Evolutionary conservation across 2,329 filamentous ascomycete species (phyloP).

Genomic region (Aspergillus costaricaensis): DNA sequence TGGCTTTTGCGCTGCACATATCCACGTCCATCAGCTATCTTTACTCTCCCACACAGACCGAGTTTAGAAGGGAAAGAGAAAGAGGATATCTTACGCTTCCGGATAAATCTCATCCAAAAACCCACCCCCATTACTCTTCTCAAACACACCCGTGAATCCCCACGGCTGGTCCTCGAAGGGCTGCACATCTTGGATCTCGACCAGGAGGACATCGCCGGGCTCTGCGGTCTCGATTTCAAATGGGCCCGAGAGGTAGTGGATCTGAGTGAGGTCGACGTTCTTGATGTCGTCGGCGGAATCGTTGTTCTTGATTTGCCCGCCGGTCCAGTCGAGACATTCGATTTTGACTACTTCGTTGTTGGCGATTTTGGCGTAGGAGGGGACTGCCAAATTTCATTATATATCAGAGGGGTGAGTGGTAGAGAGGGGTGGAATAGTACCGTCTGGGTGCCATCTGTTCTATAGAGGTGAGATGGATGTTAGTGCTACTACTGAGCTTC

Average conservation of each 20-base stretch:
- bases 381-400: slow-evolving; percentile 52
- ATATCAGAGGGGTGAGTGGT: neutral
- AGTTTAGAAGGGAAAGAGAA: too few relatives aligned
- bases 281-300: slow-evolving; percentile 86
- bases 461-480: slow-evolving; percentile 36
- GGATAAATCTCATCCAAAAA: slow-evolving; percentile 88
- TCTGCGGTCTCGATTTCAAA: slow-evolving; percentile 84
- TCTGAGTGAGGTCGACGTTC: slow-evolving; percentile 77
- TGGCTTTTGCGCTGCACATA: slow-evolving; percentile 61
- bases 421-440: slow-evolving; percentile 46
- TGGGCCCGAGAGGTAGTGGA: slow-evolving; percentile 87
- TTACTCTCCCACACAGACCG: too few relatives aligned
- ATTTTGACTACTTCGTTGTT: slow-evolving; percentile 90
- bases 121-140: slow-evolving; percentile 78
- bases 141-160: slow-evolving; percentile 87
- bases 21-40: neutral
- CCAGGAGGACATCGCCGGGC: slow-evolving; percentile 79
- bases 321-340: slow-evolving; percentile 80
- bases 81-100: slow-evolving; percentile 61
- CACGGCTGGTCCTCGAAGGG: slow-evolving; percentile 82
- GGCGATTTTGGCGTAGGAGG: slow-evolving; percentile 70
- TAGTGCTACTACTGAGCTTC: neutral
- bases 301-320: slow-evolving; percentile 82
- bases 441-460: slow-evolving; percentile 94
- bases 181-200: slow-evolving; percentile 93